Conservation (phyloP, 2,329 filamentous ascomycete species). For the Dothiorella sarmentorum region DNA sequence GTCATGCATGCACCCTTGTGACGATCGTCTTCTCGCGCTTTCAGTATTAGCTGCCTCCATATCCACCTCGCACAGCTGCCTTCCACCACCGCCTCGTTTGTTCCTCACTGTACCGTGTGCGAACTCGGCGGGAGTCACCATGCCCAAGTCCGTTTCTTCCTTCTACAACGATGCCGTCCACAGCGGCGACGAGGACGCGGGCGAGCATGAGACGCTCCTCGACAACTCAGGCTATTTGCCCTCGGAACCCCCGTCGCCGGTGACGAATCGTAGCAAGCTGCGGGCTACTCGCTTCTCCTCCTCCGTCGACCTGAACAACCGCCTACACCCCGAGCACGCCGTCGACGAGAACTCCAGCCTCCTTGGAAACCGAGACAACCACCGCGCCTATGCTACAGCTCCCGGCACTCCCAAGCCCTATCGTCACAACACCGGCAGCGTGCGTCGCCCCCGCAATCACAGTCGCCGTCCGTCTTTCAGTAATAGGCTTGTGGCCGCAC, state of each 20-base stretch:
- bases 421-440: constrained; percentile 33
- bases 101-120: neutral
- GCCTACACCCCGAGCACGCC: constrained; percentile 26
- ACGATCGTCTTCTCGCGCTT: constrained; percentile 4
- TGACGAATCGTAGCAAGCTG: constrained; percentile 29
- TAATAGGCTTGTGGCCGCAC: constrained; percentile 57
- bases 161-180: constrained; percentile 33
- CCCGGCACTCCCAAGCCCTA: constrained; percentile 43
- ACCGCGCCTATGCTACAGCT: constrained; percentile 38
- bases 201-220: constrained; percentile 14
- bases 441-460: constrained; percentile 22
- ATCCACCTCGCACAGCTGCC: neutral
- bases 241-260: constrained; percentile 28
- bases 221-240: constrained; percentile 20
- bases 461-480: constrained; percentile 35
- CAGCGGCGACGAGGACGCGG: constrained; percentile 31
- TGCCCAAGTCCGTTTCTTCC: constrained; percentile 36
- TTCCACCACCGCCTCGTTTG: neutral
- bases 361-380: constrained; percentile 40
- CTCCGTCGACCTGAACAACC: constrained; percentile 29
- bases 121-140: constrained; percentile 22
- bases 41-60: neutral
- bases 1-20: constrained; percentile 13
- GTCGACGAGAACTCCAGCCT: constrained; percentile 48
- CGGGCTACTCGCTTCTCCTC: constrained; percentile 34